A percentile compares a stretch with the other conserved stretches of the same genome.
phyloP scores from a whole-genome alignment of 768 basidiomycete species.

The Peribolospora kevripleyi region DNA sequence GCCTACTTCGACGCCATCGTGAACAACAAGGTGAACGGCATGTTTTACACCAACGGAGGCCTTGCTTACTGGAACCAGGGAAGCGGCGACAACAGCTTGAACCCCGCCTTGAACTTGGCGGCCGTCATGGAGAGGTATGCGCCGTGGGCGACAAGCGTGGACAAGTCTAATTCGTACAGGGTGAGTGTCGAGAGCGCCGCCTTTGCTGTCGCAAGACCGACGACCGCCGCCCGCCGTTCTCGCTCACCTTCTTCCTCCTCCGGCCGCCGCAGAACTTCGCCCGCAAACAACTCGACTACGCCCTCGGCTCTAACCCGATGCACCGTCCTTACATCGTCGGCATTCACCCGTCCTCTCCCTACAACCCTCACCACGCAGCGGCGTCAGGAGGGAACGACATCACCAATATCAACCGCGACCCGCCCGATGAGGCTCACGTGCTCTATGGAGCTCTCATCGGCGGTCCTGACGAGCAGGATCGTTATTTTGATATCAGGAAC shows the following conservation, averaged over 20 bases:
- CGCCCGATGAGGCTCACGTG: conserved; percentile 44
- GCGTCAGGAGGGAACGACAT: conserved; percentile 61
- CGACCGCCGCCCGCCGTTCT: background rate
- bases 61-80: conserved; percentile 38
- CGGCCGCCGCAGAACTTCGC: conserved; percentile 36
- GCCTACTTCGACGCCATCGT: conserved; percentile 49
- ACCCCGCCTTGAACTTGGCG: conserved; percentile 66
- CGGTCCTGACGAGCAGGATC: conserved; percentile 51
- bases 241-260: background rate
- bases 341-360: conserved; percentile 64
- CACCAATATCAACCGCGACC: conserved; percentile 41
- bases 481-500: conserved; percentile 58
- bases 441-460: conserved; percentile 75
- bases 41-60: background rate
- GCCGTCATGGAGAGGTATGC: conserved; percentile 61
- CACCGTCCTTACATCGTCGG: conserved; percentile 76
- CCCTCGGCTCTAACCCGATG: conserved; percentile 74
- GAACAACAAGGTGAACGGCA: conserved; percentile 24
- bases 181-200: conserved; percentile 20
- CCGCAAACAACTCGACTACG: conserved; percentile 52
- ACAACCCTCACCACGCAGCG: conserved; percentile 72
- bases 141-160: conserved; percentile 37
- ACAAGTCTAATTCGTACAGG: conserved; percentile 36
- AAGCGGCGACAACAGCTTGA: conserved; percentile 28
- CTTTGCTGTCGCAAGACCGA: too few species aligned